Evolutionary conservation across 352 stramenopile species (phyloP), one percentile per base, ranked within the genome.

Genomic region (Phytophthora aleatoria): DNA sequence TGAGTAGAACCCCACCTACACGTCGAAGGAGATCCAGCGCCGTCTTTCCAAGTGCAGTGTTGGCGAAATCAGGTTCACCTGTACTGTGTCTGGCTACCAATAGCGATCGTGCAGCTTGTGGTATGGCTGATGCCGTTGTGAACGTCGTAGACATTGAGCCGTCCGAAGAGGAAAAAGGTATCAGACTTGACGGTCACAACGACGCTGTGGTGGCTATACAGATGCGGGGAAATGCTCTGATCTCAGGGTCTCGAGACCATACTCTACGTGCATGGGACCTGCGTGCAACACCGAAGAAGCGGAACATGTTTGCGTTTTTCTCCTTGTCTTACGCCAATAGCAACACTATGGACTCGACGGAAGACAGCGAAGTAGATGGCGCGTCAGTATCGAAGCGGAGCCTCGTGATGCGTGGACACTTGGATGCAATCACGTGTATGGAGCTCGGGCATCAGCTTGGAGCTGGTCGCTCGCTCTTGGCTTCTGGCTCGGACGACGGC

Each of bases 201-300:
- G 81, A 85, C 33, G 67, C 83, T 1, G 71, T 94, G 13, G 67
- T 85, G 2, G 64, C 75, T 0, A 73, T 92, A 1, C 79, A 89
- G 31, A 69, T 92, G 47, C 79, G 79, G 13, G 84, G 84, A 1
- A 77, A 82, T 45, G 75, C 75, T 15, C 65, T 95, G 26, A 69
- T 95, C 16, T 92, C 87, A 3, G 81, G 78, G 4, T 89, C 87
- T 16, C 70, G 77, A 30, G 87, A 95, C 57, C 71, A 86, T 55
- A 94, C 87, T 7, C 45, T 95, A 38, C 81, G 85, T 49, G 74
- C 67, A 4, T 95, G 87, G 85, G 81, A 94, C 50, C 69, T 95
- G 10, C 75, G 73, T 15, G 73, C 74, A 30, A 89, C 81, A 42
- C 63, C 74, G 1, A 85, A 81, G 45, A 90, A 83, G 39, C 76